Evolutionary conservation across 495 filamentous ascomycete species (phyloP).

Genomic region (Aspergillus leporis): DNA sequence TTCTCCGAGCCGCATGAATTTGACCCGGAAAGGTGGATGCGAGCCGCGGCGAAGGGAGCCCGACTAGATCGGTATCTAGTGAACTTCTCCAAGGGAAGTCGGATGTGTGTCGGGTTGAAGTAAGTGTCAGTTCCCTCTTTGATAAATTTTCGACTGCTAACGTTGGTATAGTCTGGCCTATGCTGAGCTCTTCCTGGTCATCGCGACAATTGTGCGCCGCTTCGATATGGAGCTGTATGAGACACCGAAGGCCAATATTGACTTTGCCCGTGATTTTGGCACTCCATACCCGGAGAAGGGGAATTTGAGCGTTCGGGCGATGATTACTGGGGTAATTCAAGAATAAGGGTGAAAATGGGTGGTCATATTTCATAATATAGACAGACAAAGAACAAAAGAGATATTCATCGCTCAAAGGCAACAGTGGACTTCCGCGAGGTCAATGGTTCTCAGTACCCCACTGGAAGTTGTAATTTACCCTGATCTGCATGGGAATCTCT

Average conservation of each 20-base stretch:
- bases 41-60: constrained; percentile 28
- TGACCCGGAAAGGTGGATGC: constrained; percentile 52
- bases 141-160: too few species aligned
- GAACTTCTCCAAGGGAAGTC: constrained; percentile 42
- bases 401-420: neutral
- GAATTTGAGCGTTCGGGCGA: constrained; percentile 20
- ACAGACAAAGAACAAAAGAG: neutral
- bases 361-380: neutral
- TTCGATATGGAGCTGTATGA: constrained; percentile 44
- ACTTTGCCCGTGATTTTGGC: constrained; percentile 28
- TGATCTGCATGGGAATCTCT: constrained; percentile 9
- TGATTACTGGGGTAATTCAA: constrained; percentile 19
- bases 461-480: constrained; percentile 13
- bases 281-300: constrained; percentile 16
- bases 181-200: constrained; percentile 41
- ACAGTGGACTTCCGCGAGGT: neutral
- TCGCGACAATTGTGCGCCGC: constrained; percentile 36
- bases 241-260: constrained; percentile 30
- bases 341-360: constrained; percentile 9
- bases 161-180: constrained; percentile 36
- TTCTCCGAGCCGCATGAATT: constrained; percentile 51
- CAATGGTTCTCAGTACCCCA: constrained; percentile 6
- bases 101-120: constrained; percentile 46
- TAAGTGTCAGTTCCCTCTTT: too few species aligned
- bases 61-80: constrained; percentile 39